These are phyloP conservation scores for Euptelea pleiosperma DNA, from an alignment of 164 flowering plant species.

Conservation along the genomic window DNA sequence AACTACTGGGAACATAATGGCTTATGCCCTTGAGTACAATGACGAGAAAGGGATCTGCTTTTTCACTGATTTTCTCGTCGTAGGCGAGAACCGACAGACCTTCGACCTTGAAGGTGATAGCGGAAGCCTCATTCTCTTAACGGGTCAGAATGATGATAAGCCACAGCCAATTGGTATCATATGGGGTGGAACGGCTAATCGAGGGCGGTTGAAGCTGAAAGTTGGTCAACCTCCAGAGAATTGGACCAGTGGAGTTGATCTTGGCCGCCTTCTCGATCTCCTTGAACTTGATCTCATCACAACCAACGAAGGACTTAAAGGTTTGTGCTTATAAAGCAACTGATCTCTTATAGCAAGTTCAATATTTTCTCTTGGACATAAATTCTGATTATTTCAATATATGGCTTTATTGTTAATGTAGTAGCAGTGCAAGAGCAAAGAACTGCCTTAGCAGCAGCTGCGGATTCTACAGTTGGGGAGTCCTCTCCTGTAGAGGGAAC, in stretches of 20 bases:
- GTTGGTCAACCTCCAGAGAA: conserved; percentile 87
- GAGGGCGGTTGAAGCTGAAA: conserved; percentile 86
- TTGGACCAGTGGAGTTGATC: conserved; percentile 98
- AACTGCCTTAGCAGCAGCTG: conserved; percentile 57
- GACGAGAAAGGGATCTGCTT: conserved; percentile 95
- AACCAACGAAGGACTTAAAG: conserved; percentile 64
- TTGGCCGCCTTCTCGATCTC: conserved; percentile 91
- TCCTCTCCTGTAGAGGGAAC: conserved; percentile 56
- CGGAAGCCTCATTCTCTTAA: conserved; percentile 85
- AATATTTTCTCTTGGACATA: neutral
- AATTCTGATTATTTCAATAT: neutral
- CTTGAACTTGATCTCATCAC: conserved; percentile 86
- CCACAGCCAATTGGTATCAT: conserved; percentile 89
- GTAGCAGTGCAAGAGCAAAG: conserved; percentile 83
- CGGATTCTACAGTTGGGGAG: conserved; percentile 75
- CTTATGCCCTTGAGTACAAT: conserved; percentile 90
- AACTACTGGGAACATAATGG: conserved; percentile 87
- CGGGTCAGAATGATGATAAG: conserved; percentile 58
- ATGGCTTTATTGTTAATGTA: conserved; percentile 18
- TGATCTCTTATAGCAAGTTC: neutral
- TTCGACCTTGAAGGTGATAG: conserved; percentile 97
- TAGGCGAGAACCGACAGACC: conserved; percentile 90
- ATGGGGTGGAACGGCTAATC: conserved; percentile 98
- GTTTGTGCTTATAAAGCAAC: conserved; percentile 34
- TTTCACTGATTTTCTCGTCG: conserved; percentile 89